Evolutionary conservation across 1,284 basidiomycete genomes (phyloP), one percentile per base, ranked within the genome.

Genomic region (Cryptococcus deneoformans): DNA sequence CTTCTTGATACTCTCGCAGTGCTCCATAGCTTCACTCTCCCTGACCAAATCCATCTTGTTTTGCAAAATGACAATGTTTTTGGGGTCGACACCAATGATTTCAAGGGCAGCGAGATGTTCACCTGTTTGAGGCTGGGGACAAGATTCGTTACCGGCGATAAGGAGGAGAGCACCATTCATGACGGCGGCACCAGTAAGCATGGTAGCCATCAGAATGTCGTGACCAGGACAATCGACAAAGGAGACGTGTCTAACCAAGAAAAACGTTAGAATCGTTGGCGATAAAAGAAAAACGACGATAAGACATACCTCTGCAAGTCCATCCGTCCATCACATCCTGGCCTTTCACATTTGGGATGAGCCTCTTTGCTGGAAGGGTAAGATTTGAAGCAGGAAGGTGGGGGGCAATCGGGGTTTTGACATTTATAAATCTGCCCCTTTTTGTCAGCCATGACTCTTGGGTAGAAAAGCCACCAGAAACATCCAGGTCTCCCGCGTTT

Each of bases 181-280:
- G 82, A 99, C 95, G 29, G 96, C 96, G 44, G 95, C 95, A 79
- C 95, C 95, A 84, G 98, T 98, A 70, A 99, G 83, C 96, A 99
- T 99, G 67, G 95, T 99, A 58, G 95, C 95, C 95, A 99, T 99
- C 77, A 99, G 78, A 79, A 84, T 84, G 73, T 94, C 91, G 84
- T 94, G 91, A 65, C 91, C 92, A 1, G 91, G 91, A 75, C 91
- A 63, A 63, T 76, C 73, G 75, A 98, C 95, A 77, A 98, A 98
- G 1, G 95, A 98, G 69, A 98, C 92, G 71, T 95, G 92, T 67
- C 91, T 79, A 61, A 53, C 40, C 48, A 48, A 50, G 47, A 6
- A 24, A 24, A 36, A 20, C 20, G 20, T 45, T 52, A 53, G 55
- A 44, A 14, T 24, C 35, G 36, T 48, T 11, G 44, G n/a, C 35